Evolutionary conservation across 768 basidiomycete species (phyloP), one percentile per base, ranked within the genome.

Genomic region (Rhodotorula toruloides): DNA sequence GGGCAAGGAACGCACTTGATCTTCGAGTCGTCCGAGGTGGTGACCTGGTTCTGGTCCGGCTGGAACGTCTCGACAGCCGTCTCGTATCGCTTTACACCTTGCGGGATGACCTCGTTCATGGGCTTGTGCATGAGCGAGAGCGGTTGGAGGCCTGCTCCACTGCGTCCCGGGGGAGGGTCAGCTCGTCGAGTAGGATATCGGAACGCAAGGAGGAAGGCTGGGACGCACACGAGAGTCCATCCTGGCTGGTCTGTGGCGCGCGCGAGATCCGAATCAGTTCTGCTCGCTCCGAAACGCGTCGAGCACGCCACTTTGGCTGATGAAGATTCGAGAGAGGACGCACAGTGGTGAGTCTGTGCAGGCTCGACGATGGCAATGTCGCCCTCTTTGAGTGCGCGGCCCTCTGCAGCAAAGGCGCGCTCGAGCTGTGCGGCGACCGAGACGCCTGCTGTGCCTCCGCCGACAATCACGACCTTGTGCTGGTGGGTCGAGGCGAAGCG

Each of bases 331-430:
- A 50, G 3, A 11, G 1, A 7, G 11, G 6, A 87, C 79, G 89
- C 87, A 79, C 94, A 97, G 77, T 90, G 84, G 78, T 97, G 93
- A 55, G 84, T 83, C 65, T 87, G 81, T 31, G 89, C 84, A 25
- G 83, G 84, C 75, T 98, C 94, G 39, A 96, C 78, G 61, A 98
- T 87, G 11, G 85, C 89, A 52, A 98, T 85, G 76, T 97, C 93
- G 31, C 85, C 88, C 27, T 81, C 77, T 47, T 81, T 83, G 43
- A 96, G 76, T 36, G 83, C 77, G 69, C 86, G 86, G 14, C 86
- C 87, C 49, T 86, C 85, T 19, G 81, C 80, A 69, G 82, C 82
- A 77, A 96, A 91, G 37, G 86, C 82, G 73, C 90, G 80, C 76
- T 87, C 89, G 52, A 98, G 84, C 78, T 97, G 92, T 71, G 89